phyloP scores from a whole-genome alignment of 2,329 filamentous ascomycete species.

The Tolypocladium album region DNA sequence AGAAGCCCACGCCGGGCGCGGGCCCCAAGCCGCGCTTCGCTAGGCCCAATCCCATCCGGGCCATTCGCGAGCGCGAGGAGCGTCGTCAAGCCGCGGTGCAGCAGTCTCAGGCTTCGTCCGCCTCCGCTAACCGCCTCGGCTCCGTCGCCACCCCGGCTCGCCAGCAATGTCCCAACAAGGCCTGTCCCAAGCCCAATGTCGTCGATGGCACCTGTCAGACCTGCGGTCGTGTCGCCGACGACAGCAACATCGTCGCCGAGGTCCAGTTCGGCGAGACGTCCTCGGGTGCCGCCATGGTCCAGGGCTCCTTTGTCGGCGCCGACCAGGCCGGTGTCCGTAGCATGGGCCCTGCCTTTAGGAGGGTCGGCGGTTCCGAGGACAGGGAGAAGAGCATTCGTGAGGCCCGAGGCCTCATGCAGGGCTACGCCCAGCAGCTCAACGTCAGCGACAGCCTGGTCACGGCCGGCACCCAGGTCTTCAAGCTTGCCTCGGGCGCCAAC shows the following conservation, averaged over 20 bases:
- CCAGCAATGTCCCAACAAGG: slow-evolving; percentile 45
- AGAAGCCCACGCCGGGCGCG: slow-evolving; percentile 17
- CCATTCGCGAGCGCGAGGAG: slow-evolving; percentile 41
- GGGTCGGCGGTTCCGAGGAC: slow-evolving; percentile 47
- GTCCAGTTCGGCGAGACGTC: slow-evolving; percentile 83
- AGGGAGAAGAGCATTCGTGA: slow-evolving; percentile 50
- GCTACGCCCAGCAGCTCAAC: slow-evolving; percentile 49
- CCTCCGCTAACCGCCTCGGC: slow-evolving; percentile 14
- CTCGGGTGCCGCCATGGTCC: slow-evolving; percentile 76
- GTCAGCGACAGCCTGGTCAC: slow-evolving; percentile 53
- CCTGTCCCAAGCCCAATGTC: slow-evolving; percentile 50
- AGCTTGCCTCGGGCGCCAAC: slow-evolving; percentile 61
- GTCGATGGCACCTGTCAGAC: slow-evolving; percentile 63
- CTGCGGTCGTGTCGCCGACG: slow-evolving; percentile 76
- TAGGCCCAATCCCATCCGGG: slow-evolving; percentile 36
- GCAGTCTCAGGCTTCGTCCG: slow-evolving; percentile 17
- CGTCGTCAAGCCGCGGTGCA: slow-evolving; percentile 24
- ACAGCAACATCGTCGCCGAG: slow-evolving; percentile 85
- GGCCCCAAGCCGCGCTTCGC: slow-evolving; percentile 28
- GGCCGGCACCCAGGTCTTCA: slow-evolving; percentile 62
- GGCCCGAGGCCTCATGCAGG: slow-evolving; percentile 47
- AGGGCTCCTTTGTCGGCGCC: slow-evolving; percentile 79
- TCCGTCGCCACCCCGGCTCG: slow-evolving; percentile 23
- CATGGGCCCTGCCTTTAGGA: slow-evolving; percentile 50
- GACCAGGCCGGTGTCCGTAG: slow-evolving; percentile 72